Evolutionary conservation across 2,329 filamentous ascomycete genomes (phyloP), one percentile per base, ranked within the genome.

Genomic region (Claviceps maximensis): DNA sequence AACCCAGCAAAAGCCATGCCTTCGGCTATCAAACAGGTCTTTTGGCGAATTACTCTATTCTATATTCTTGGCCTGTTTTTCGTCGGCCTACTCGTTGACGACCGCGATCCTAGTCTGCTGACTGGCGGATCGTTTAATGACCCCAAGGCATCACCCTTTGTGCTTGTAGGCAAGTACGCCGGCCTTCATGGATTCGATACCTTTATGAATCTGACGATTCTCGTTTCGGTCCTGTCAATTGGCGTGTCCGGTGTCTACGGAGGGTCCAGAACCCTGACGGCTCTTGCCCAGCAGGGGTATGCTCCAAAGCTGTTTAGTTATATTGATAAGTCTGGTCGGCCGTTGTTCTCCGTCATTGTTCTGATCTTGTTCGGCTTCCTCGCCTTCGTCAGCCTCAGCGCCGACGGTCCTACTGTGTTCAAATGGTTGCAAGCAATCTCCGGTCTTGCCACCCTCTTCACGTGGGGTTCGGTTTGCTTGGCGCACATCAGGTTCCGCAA

Each of bases 11-110:
- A 86, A 62, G 79, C 84, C 0, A 76, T 95, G 1, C 89, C 89
- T 0, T 83, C 81, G 1, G 89, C 89, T 5, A 83, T 91, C 61
- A 94, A 93, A 71, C 89, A 94, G 64, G 87, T 79, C 33, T 79
- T 79, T 54, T 79, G 76, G 75, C 74, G 76, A 58, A 78, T 79
- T 55, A 76, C 73, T 0, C 62, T 78, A 56, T 79, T 79, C 58
- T 79, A 79, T 56, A 65, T 79, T 47, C 65, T 79, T 2, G 74
- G 74, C 38, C 69, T 79, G 15, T 69, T 75, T 51, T 73, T 78
- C 12, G 71, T 78, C 17, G 76, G 76, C 15, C 67, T 80, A 5
- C 63, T 79, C 5, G 66, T 79, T 40, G 64, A 67, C 50, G 74
- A 71, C 50, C 63, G 70, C 23, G 76, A 80, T 38, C 38, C 58